Evolutionary conservation across 768 basidiomycete species (phyloP), one percentile per base, ranked within the genome.

Genomic region (Multifurca ochricompacta): DNA sequence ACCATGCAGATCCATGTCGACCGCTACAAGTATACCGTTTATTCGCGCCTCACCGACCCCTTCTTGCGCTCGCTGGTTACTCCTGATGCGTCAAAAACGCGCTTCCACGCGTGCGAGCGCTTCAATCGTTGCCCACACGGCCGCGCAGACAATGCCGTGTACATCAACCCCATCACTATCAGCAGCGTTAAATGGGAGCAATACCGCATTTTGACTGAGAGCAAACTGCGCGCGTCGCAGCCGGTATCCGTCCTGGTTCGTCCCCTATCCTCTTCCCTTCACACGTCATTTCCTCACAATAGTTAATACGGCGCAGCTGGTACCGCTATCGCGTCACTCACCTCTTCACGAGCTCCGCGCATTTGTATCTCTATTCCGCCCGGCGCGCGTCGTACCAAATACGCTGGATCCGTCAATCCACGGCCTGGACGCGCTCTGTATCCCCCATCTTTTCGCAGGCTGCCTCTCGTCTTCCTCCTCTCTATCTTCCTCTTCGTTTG

Each of bases 81-180:
- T 1, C 70, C 70, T 11, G 83, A 92, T 40, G 68, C 77, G 3
- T 66, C 70, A 3, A 69, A 72, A 1, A 87, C 91, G 3, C 80
- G 92, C 1, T 96, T 98, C 64, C 95, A 99, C 64, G 93, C 94
- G 0, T 98, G 95, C 63, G 94, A 97, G 62, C 79, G 91, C 1
- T 84, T 84, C 55, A 71, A 82, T 61, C 79, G 87, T 9, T 95
- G 93, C 62, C 64, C 74, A 9, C 73, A 77, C 27, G 66, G 49
- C 30, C 62, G 63, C 50, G 41, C 80, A 5, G 74, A 76, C 44
- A 75, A 71, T 19, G 82, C 96, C 30, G 83, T 97, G 0, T 89
- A 88, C 54, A 74, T 98, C 48, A 94, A 94, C 61, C 88, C 92
- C 10, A 80, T 87, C 21, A 80, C 77, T 48, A 85, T 89, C 63